Evolutionary conservation across 352 stramenopile species (phyloP), one percentile per base, ranked within the genome.

Genomic region (Phytophthora capsici): DNA sequence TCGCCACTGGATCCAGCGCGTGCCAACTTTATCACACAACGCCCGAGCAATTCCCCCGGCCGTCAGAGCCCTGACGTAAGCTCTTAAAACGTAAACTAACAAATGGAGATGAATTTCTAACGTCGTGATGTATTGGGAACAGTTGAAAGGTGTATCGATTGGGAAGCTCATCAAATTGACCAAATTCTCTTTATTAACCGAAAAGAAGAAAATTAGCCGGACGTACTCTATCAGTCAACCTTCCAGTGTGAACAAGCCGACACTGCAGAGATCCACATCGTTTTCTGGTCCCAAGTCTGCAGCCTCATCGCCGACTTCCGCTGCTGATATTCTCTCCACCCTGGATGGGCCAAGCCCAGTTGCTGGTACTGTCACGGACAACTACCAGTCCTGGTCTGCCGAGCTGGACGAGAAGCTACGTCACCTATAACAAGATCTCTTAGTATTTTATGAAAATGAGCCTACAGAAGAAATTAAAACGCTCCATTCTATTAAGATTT

Each of bases 361-460:
- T 19, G 22, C 45, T 22, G 30, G 36, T 43, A 28, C 44, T 6
- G 75, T 87, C 57, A 50, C 82, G 6, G 55, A 84, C 19, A 87
- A 88, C 23, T 88, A 86, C 40, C 72, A 88, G 38, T 71, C 73
- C 3, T 91, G 77, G 76, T 73, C 74, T 10, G 63, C 78, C 2
- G 73, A 70, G 23, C 59, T 89, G 40, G 71, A 88, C 48, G 76
- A 73, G 45, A 88, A 88, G 38, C 72, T 89, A 70, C 76, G 66
- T 37, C 46, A 66, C n/a, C 66, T 73, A 70, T 70, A 66, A 59
- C 52, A 50, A 26, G 20, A 41, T 25, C 17, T 16, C 30, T 51
- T 47, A 49, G 41, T 70, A 60, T 66, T 60, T 59, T 70, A 69
- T 51, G 34, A 50, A 25, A 50, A 34, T 16, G 34, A 16, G 22